A percentile compares a stretch with the other conserved stretches of the same genome.
Evolutionary conservation across 2,329 filamentous ascomycete genomes (phyloP).

Genomic region (Lomentospora prolificans): DNA sequence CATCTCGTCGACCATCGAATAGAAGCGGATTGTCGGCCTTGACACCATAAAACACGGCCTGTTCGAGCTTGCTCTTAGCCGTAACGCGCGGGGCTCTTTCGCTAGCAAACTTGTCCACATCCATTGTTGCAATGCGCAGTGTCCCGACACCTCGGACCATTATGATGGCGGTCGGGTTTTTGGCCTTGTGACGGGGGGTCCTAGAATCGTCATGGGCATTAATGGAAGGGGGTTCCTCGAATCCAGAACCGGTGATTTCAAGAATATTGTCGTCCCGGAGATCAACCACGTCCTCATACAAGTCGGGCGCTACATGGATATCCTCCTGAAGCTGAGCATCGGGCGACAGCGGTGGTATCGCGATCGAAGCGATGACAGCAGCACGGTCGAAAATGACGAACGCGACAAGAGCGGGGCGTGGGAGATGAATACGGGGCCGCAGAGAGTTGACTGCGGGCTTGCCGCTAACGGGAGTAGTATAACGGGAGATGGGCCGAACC

Average conservation of each 20-base stretch:
- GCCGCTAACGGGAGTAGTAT: constrained; percentile 40
- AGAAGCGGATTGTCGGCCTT: constrained; percentile 80
- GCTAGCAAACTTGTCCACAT: constrained; percentile 50
- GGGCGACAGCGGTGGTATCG: constrained; percentile 56
- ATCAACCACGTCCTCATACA: constrained; percentile 81
- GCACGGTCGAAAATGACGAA: constrained; percentile 74
- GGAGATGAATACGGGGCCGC: constrained; percentile 63
- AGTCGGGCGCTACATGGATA: constrained; percentile 49
- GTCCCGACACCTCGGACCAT: constrained; percentile 54
- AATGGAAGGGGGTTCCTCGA: constrained; percentile 43
- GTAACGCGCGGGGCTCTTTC: constrained; percentile 55
- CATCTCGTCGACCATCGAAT: constrained; percentile 58
- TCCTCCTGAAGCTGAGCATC: constrained; percentile 66
- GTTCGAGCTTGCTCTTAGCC: constrained; percentile 81
- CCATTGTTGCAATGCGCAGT: constrained; percentile 47
- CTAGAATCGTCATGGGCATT: constrained; percentile 34
- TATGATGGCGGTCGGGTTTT: constrained; percentile 52
- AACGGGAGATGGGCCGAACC: constrained; percentile 59
- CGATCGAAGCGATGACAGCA: constrained; percentile 66
- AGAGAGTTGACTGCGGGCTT: constrained; percentile 22
- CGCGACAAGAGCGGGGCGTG: constrained; percentile 68
- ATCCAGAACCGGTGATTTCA: constrained; percentile 54
- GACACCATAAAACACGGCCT: constrained; percentile 86
- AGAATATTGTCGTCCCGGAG: constrained; percentile 57
- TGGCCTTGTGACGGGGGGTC: constrained; percentile 40